These are phyloP conservation scores for Alternaria ethzedia DNA, from an alignment of 2,329 filamentous ascomycete genomes.

Conservation along the genomic window DNA sequence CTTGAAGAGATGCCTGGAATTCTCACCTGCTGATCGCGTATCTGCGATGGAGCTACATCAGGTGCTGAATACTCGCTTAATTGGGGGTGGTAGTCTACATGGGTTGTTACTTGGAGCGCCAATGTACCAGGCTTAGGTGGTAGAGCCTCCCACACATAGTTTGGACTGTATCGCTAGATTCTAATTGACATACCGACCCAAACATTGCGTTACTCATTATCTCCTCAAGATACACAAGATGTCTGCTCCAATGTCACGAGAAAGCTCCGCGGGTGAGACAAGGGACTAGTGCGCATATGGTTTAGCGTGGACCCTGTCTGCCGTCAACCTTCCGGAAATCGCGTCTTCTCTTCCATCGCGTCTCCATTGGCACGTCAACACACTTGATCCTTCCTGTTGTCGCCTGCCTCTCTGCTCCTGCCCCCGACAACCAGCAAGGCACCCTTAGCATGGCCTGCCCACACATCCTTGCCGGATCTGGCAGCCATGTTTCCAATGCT, in stretches of 20 bases:
- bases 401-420: neutral
- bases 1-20: neutral
- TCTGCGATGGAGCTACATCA: neutral
- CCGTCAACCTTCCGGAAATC: neutral
- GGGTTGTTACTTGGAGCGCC: neutral
- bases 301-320: neutral
- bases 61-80: neutral
- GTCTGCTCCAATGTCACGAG: neutral
- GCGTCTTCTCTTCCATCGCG: neutral
- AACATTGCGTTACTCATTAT: neutral
- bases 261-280: neutral
- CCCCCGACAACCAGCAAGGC: too few relatives aligned
- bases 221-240: neutral
- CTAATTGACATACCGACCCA: neutral
- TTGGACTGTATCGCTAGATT: accelerated
- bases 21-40: neutral
- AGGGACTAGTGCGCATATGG: neutral
- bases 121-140: neutral
- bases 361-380: neutral
- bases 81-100: neutral
- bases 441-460: neutral
- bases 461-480: neutral
- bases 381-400: accelerated
- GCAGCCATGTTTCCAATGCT: too few relatives aligned
- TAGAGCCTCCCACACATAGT: neutral